These are phyloP conservation scores for Xylariaceae sp. DNA, from an alignment of 2,329 filamentous ascomycete genomes.

Conservation along the genomic window DNA sequence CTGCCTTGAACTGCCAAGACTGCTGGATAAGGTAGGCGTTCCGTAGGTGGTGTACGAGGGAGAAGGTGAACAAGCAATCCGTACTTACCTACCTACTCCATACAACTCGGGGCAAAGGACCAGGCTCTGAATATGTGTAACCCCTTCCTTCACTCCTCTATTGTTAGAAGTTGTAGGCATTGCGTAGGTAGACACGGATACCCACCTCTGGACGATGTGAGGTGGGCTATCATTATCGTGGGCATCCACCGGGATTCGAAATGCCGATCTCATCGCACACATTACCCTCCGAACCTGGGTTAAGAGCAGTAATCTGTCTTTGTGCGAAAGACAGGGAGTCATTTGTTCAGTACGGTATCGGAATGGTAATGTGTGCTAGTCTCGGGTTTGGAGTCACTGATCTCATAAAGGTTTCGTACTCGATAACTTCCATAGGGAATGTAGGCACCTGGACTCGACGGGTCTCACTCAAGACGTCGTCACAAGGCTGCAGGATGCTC, in stretches of 20 bases:
- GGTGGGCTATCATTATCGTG: neutral
- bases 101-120: conserved; percentile 2
- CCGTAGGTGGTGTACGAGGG: neutral
- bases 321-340: too few species aligned
- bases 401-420: neutral
- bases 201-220: neutral
- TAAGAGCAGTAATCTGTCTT: neutral
- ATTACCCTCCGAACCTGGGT: neutral
- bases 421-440: too few species aligned
- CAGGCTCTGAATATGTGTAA: conserved; percentile 12
- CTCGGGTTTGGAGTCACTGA: neutral
- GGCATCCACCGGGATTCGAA: neutral
- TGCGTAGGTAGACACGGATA: neutral
- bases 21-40: neutral
- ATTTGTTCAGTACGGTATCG: too few species aligned
- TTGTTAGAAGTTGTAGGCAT: neutral
- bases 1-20: neutral
- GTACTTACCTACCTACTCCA: neutral
- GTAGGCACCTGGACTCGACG: neutral
- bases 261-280: neutral
- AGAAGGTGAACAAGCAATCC: neutral
- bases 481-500: neutral
- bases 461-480: neutral
- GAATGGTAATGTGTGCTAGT: too few species aligned
- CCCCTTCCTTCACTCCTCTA: too few species aligned